These are phyloP conservation scores for Pezicula rhizophila DNA, from an alignment of 2,329 filamentous ascomycete genomes.

Conservation along the genomic window DNA sequence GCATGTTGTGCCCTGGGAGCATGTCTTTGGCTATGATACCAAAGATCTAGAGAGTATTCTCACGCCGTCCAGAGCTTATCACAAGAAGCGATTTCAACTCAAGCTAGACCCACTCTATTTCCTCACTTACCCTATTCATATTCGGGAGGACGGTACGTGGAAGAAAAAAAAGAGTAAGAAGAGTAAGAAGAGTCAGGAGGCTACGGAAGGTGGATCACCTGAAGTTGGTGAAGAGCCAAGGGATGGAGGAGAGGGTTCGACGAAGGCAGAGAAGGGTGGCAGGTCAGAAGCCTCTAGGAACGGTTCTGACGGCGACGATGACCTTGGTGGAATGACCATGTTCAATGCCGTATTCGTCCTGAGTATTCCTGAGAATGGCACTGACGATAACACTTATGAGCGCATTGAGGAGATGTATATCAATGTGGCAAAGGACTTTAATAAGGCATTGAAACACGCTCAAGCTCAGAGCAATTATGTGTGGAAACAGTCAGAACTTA, in stretches of 20 bases:
- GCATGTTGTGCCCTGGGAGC: slow-evolving; percentile 62
- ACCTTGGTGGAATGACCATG: slow-evolving; percentile 67
- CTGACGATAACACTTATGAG: slow-evolving; percentile 56
- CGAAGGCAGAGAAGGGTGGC: slow-evolving; percentile 23
- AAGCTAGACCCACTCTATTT: slow-evolving; percentile 75
- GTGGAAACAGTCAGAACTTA: slow-evolving; percentile 81
- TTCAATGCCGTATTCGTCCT: slow-evolving; percentile 95
- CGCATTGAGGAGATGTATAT: slow-evolving; percentile 75
- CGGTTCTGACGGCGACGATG: slow-evolving; percentile 20
- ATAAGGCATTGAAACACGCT: slow-evolving; percentile 87
- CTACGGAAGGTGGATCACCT: slow-evolving; percentile 28
- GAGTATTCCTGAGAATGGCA: slow-evolving; percentile 61
- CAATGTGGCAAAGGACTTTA: slow-evolving; percentile 86
- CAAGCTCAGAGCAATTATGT: slow-evolving; percentile 88
- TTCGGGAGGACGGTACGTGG: slow-evolving; percentile 73
- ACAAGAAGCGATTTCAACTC: slow-evolving; percentile 78
- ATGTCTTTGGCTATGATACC: slow-evolving; percentile 67
- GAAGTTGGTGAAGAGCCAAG: slow-evolving; percentile 5
- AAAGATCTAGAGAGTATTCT: slow-evolving; percentile 75
- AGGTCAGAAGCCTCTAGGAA: slow-evolving; percentile 10
- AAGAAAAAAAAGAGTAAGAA: slow-evolving; percentile 55
- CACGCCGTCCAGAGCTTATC: slow-evolving; percentile 67
- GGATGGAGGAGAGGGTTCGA: slow-evolving; percentile 1
- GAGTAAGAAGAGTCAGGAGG: slow-evolving; percentile 27
- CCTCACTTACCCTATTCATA: slow-evolving; percentile 77